phyloP scores from a whole-genome alignment of 1,139 yeast genomes.

The Yamadazyma diddensiae region DNA sequence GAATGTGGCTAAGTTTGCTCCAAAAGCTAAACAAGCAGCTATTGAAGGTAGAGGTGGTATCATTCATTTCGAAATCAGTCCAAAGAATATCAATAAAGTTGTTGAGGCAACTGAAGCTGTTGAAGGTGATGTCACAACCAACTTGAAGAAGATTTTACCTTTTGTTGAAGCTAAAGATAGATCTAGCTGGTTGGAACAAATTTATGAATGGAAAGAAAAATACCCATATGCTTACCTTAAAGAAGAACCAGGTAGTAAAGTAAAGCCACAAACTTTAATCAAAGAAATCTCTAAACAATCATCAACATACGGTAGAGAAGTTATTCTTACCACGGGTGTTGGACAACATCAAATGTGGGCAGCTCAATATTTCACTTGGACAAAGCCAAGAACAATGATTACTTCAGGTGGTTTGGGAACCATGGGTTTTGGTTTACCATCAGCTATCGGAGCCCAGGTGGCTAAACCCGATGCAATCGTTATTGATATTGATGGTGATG shows the following conservation, averaged over 20 bases:
- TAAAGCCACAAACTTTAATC: constrained; percentile 92
- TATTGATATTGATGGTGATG: constrained; percentile 97
- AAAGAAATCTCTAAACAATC: constrained; percentile 75
- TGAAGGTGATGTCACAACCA: constrained; percentile 90
- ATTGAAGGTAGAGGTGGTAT: constrained; percentile 90
- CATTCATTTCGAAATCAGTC: constrained; percentile 90
- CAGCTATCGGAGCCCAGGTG: constrained; percentile 97
- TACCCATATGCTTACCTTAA: constrained; percentile 80
- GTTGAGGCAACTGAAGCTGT: constrained; percentile 96
- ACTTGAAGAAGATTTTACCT: constrained; percentile 71
- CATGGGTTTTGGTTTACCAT: constrained; percentile 96
- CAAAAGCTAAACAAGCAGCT: constrained; percentile 88
- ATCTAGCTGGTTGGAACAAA: constrained; percentile 72
- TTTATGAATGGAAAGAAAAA: constrained; percentile 78
- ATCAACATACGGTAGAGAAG: constrained; percentile 63
- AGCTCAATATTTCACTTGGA: constrained; percentile 96
- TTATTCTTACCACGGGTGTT: constrained; percentile 93
- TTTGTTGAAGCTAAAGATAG: constrained; percentile 58
- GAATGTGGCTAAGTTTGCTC: constrained; percentile 83
- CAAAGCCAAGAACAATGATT: constrained; percentile 84
- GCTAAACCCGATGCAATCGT: constrained; percentile 94
- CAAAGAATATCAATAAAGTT: constrained; percentile 96
- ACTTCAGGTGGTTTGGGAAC: constrained; percentile 99
- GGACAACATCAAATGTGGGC: constrained; percentile 99
- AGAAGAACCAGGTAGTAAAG: constrained; percentile 75